phyloP scores from a whole-genome alignment of 1,139 yeast genomes.

The Candida dubliniensis region DNA sequence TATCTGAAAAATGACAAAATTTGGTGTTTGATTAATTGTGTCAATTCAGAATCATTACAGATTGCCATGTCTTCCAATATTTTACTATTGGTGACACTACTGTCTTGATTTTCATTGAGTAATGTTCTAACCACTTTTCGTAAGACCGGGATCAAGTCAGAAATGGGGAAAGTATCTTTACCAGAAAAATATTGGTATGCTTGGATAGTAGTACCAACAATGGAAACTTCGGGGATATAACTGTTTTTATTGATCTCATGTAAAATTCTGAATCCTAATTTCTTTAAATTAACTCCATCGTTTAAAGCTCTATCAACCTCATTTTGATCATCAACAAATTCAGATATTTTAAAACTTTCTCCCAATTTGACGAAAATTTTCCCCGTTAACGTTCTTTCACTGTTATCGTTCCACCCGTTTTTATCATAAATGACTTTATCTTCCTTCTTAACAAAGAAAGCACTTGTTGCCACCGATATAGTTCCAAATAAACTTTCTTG shows the following conservation, averaged over 20 bases:
- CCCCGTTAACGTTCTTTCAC: constrained; percentile 32
- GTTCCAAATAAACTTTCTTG: constrained; percentile 44
- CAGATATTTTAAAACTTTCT: constrained; percentile 30
- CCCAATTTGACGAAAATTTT: constrained; percentile 43
- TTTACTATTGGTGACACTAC: constrained; percentile 22
- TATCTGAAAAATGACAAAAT: constrained; percentile 36
- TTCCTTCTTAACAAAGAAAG: constrained; percentile 20
- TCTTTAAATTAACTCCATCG: constrained; percentile 34
- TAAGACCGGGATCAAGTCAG: constrained; percentile 32
- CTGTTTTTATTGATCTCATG: constrained; percentile 41
- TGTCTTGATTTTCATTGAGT: constrained; percentile 22
- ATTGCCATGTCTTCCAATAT: constrained; percentile 18
- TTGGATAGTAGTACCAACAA: constrained; percentile 42
- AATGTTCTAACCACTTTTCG: constrained; percentile 24
- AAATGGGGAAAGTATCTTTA: constrained; percentile 21
- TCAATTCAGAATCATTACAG: constrained; percentile 20
- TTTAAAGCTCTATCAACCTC: constrained; percentile 3
- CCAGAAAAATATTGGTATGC: constrained; percentile 31
- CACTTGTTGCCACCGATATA: constrained; percentile 35
- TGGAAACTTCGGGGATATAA: constrained; percentile 39
- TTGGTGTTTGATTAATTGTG: constrained; percentile 27
- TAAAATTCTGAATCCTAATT: constrained; percentile 42
- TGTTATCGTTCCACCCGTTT: constrained; percentile 27
- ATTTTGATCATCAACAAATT: constrained; percentile 20
- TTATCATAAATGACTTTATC: constrained; percentile 17